These are phyloP conservation scores for Anethum foeniculum DNA, from an alignment of 140 eudicot genomes.

Conservation along the genomic window DNA sequence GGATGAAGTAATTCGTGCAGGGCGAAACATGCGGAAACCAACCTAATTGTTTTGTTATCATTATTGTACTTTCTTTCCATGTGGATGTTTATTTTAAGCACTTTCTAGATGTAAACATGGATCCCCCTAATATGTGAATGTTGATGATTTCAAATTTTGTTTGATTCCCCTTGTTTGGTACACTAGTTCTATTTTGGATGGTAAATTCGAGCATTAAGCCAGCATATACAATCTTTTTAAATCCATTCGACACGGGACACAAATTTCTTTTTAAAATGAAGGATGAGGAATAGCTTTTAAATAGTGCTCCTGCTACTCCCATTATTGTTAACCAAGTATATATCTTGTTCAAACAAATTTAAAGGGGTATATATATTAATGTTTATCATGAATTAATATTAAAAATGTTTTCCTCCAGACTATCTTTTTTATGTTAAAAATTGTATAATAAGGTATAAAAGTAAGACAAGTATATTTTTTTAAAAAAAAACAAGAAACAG, in stretches of 20 bases:
- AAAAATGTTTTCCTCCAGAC: too few species aligned
- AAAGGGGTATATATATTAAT: too few species aligned
- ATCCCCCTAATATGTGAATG: not conserved
- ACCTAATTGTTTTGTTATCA: conserved; percentile 17
- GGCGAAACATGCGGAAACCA: conserved; percentile 91
- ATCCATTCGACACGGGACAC: not conserved
- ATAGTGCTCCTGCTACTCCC: too few species aligned
- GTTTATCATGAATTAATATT: too few species aligned
- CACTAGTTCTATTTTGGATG: not conserved
- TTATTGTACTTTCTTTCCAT: not conserved
- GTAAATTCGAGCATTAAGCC: not conserved
- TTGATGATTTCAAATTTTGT: not conserved
- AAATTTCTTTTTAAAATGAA: not conserved
- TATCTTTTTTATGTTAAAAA: too few species aligned
- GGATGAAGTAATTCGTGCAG: conserved; percentile 96
- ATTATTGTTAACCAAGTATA: too few species aligned
- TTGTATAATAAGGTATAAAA: too few species aligned
- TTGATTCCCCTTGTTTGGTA: not conserved
- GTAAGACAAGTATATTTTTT: too few species aligned
- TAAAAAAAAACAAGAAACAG: too few species aligned
- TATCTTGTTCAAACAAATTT: too few species aligned
- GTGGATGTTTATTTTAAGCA: not conserved
- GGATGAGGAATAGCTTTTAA: too few species aligned
- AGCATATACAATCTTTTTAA: not conserved
- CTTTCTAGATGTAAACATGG: not conserved